Evolutionary conservation across 768 basidiomycete species (phyloP), one percentile per base, ranked within the genome.

Genomic region (Termitomyces sp.): DNA sequence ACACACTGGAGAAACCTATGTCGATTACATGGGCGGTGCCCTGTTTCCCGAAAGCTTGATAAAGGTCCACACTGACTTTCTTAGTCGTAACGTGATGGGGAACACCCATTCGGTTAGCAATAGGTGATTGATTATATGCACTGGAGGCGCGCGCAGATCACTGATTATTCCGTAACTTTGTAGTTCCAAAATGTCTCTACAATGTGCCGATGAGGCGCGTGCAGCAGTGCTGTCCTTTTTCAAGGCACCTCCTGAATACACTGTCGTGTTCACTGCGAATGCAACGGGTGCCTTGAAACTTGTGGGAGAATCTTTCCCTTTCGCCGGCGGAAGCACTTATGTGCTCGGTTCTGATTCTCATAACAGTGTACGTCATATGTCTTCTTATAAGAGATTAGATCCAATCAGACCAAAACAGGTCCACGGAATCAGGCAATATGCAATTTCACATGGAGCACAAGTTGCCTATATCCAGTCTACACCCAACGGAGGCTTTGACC

Each of bases 91-190:
- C 64, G 76, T 92, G 44, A 78, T 93, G 57, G 91, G 90, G 1
- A 92, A 93, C 67, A 91, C 91, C 1, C 91, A 93, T 68, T 92
- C 90, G 0, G 80, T 89, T 64, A 91, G 84, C 67, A 84, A 87
- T 60, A 87, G 87, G 91, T 87, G 65, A 66, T 68, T 75, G 65
- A 66, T 68, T 75, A 67, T 73, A 73, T 75, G 70, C 73, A 61
- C 65, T 41, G 44, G 33, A 40, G 33, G 14, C 23, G 45, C 41
- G 19, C 53, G 15, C 56, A 54, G 52, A 51, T 54, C 35, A 17
- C 54, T 53, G 33, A 45, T 58, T 48, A 53, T 44, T 55, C 55
- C 56, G 52, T 58, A 53, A 9, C 12, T 15, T 14, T 48, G 3
- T 53, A 93, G 91, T 63, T 91, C 91, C 9, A 81, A 76, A 60